Evolutionary conservation across 139 green algal species (phyloP), one percentile per base, ranked within the genome.

Genomic region (Ostreobium quekettii): DNA sequence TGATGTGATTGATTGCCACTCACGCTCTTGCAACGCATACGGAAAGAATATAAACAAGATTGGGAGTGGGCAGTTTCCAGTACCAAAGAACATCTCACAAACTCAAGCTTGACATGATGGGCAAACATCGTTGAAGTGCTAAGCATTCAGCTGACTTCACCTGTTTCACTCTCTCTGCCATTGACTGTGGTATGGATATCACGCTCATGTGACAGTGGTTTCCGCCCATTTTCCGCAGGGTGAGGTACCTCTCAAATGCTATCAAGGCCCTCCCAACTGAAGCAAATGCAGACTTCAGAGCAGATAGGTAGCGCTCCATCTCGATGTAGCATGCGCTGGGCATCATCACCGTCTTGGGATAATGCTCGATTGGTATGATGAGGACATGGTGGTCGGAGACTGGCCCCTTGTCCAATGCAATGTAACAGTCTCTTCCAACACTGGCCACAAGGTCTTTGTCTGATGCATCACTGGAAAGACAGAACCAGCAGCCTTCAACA

Each of bases 171-270:
- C 19, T 19, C 11, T 11, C 42, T 53, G 11, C 42, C 19, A 26
- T 53, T 0, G 75, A 67, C 11, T 24, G 32, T 0, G 78, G 71
- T 3, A 96, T 74, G 7, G 75, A 77, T 1, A 95, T 64, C 1
- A 82, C 76, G 77, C 95, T 95, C 70, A 95, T 46, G 75, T 96
- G 89, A 60, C 74, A 85, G 81, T 97, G 91, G 81, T 96, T 97
- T 67, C 91, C 91, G 30, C 87, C 83, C 36, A 47, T 62, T 26
- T 46, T 79, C n/a, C 73, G 63, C 64, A 95, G 79, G 2, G 39
- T 70, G 58, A 97, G 80, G 82, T 85, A 89, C 29, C 92, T 85
- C 86, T 97, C 92, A 75, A 97, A 97, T 0, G 74, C 82, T 31
- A 96, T 77, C 46, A 96, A 53, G 67, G 78, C 66, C 37, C 76